These are phyloP conservation scores for Xerocomellus dryophilus DNA, from an alignment of 768 basidiomycete genomes.

Conservation along the genomic window DNA sequence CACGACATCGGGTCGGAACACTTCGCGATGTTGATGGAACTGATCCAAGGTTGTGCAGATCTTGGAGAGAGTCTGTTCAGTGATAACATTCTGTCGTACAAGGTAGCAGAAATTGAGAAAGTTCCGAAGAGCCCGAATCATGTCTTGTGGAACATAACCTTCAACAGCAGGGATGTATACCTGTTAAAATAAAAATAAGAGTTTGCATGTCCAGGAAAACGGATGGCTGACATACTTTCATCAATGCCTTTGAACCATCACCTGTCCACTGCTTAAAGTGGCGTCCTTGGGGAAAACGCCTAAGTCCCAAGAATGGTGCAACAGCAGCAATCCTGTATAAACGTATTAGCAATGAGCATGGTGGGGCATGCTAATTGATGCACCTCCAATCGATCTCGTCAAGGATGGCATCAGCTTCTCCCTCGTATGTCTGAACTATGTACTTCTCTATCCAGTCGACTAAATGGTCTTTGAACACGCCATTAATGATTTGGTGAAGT, in stretches of 20 bases:
- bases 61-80: no score
- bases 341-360: no score
- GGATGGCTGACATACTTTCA: neutral
- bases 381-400: neutral
- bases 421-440: no score
- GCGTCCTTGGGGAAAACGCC: no score
- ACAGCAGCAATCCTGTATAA: neutral
- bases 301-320: neutral
- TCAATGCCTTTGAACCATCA: neutral
- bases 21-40: no score
- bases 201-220: no score
- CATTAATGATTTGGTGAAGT: neutral
- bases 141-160: neutral
- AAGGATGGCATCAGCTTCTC: neutral
- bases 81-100: no score
- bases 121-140: neutral
- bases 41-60: no score
- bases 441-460: neutral
- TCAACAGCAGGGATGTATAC: neutral
- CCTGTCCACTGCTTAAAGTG: neutral
- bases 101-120: neutral
- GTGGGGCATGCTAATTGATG: no score
- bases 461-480: neutral
- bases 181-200: no score
- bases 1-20: no score